Percentiles rank a stretch among this genome's conserved stretches.
Evolutionary conservation across 768 basidiomycete species (phyloP).

Genomic region (Tremella mesenterica): DNA sequence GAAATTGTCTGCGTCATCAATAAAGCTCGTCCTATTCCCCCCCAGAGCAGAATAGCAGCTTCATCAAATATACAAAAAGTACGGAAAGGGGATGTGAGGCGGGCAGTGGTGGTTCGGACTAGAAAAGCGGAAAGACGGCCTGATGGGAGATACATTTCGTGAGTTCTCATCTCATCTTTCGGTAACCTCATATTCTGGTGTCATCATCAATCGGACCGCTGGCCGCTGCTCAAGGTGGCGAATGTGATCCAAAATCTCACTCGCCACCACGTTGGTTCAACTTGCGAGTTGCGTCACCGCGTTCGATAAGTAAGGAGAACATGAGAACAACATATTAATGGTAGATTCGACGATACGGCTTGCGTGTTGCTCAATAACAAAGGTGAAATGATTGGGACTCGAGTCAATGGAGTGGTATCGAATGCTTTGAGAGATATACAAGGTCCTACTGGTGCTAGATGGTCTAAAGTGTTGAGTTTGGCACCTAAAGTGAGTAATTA

Average conservation of each 20-base stretch:
- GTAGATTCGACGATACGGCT: constrained; percentile 86
- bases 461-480: constrained; percentile 86
- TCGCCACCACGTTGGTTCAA: too few species aligned
- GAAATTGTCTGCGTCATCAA: constrained; percentile 58
- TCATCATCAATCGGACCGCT: too few species aligned
- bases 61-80: constrained; percentile 69
- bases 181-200: background rate
- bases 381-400: constrained; percentile 77
- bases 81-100: constrained; percentile 83
- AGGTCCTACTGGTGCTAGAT: constrained; percentile 48
- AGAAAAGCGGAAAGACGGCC: constrained; percentile 73
- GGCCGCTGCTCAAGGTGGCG: background rate
- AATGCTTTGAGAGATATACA: constrained; percentile 78
- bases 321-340: background rate
- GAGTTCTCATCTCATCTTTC: background rate
- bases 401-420: constrained; percentile 87
- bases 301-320: background rate
- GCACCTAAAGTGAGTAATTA: constrained; percentile 84
- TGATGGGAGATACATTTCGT: constrained; percentile 72
- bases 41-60: constrained; percentile 51
- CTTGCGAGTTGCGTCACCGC: too few species aligned
- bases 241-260: background rate
- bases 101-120: constrained; percentile 92
- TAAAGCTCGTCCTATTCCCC: constrained; percentile 70
- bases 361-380: constrained; percentile 91